Percentiles rank a stretch among this genome's conserved stretches.
Conservation (phyloP, 768 basidiomycete genomes). For the Lactarius indigo region DNA sequence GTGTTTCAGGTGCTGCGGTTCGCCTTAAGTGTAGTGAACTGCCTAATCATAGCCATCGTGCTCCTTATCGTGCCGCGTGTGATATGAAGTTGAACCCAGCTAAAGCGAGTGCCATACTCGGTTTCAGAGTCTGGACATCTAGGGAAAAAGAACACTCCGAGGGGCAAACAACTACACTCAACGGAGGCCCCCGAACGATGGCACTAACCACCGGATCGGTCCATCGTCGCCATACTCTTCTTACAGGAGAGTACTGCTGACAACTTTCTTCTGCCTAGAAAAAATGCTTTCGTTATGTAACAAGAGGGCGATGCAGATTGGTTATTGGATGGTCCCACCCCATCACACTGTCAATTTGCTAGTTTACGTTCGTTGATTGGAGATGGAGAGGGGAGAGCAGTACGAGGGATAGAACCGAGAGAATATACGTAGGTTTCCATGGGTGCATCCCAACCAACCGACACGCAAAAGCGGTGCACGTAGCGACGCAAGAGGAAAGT, state of each 20-base stretch:
- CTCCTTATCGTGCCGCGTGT: neutral
- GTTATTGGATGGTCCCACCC: too few relatives aligned
- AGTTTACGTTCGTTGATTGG: neutral
- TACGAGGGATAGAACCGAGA: neutral
- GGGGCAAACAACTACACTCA: neutral
- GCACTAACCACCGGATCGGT: neutral
- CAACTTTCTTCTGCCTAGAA: neutral
- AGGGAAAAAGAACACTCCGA: neutral
- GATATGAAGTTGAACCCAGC: neutral
- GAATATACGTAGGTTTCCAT: neutral
- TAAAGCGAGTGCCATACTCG: conserved; percentile 6
- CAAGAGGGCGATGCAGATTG: neutral
- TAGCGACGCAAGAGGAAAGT: neutral
- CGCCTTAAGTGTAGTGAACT: neutral
- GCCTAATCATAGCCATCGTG: neutral
- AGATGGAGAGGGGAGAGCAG: neutral
- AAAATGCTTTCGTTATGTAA: too few relatives aligned
- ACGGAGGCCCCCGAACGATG: neutral
- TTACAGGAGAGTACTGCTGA: neutral
- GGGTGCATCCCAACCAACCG: neutral
- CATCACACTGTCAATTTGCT: neutral
- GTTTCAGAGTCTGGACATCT: neutral
- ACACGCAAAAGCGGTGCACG: neutral
- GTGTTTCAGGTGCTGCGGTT: neutral
- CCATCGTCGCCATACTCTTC: neutral